phyloP scores from a whole-genome alignment of 805 yeast species.

The Sugiyamaella mastotermitis region DNA sequence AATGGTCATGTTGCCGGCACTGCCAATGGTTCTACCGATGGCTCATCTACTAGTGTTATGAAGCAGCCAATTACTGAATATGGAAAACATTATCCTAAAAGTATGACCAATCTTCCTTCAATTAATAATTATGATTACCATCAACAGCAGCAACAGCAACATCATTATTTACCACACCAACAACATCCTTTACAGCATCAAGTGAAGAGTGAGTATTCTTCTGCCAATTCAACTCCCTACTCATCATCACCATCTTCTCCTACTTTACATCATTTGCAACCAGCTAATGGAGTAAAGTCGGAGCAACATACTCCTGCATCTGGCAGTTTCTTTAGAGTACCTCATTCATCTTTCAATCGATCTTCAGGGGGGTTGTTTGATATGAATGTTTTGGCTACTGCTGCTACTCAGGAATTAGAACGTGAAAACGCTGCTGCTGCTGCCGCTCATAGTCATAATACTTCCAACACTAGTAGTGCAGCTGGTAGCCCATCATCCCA shows the following conservation, averaged over 20 bases:
- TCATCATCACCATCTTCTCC: constrained; percentile 23
- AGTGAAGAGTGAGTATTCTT: constrained; percentile 3
- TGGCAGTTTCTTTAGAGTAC: constrained; percentile 21
- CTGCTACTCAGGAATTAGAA: constrained; percentile 41
- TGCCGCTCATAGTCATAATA: constrained; percentile 9
- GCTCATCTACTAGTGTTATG: constrained; percentile 4
- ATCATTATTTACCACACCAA: constrained; percentile 8
- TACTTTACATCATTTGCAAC: constrained; percentile 15
- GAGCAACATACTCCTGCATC: constrained; percentile 1
- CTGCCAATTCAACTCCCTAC: constrained; percentile 18
- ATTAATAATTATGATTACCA: neutral
- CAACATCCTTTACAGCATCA: constrained; percentile 14
- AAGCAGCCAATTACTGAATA: constrained; percentile 10
- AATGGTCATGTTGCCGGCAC: neutral
- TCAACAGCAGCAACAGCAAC: constrained; percentile 10
- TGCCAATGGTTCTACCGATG: constrained; percentile 1
- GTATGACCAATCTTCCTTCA: neutral
- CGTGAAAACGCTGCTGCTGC: constrained; percentile 25
- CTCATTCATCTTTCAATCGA: constrained; percentile 16
- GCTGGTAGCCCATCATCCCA: constrained; percentile 11
- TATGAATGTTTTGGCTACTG: constrained; percentile 38
- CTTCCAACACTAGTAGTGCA: constrained; percentile 1
- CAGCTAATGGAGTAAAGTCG: constrained; percentile 4
- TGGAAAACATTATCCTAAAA: constrained; percentile 6
- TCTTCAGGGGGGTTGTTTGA: constrained; percentile 26